Evolutionary conservation across 768 basidiomycete species (phyloP).

Genomic region (Mycena rebaudengoi): DNA sequence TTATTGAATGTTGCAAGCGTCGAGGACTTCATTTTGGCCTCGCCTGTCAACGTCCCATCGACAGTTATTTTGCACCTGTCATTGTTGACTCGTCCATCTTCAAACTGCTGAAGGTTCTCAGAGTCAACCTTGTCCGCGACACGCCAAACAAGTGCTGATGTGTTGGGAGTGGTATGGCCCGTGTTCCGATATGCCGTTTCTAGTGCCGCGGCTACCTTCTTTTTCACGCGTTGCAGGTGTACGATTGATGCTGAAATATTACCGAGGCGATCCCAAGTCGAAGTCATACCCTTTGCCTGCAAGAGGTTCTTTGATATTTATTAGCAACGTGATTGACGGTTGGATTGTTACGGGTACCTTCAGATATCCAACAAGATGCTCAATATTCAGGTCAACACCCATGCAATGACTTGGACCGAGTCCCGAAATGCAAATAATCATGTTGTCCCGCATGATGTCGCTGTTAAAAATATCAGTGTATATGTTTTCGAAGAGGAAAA

Average conservation of each 20-base stretch:
- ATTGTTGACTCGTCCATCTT: too few species aligned
- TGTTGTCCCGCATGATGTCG: neutral
- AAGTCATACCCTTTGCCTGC: conserved; percentile 38
- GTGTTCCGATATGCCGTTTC: neutral
- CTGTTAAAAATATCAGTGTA: neutral
- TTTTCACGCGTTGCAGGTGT: conserved; percentile 38
- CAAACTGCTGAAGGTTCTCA: neutral
- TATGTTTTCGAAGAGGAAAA: too few species aligned
- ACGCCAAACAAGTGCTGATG: neutral
- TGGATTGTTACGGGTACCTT: conserved; percentile 42
- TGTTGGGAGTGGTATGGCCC: conserved; percentile 5
- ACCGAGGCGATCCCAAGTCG: conserved; percentile 40
- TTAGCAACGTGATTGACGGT: neutral
- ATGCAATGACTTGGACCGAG: conserved; percentile 41
- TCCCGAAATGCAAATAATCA: conserved; percentile 35
- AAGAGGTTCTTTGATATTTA: conserved; percentile 19
- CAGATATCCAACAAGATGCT: conserved; percentile 43
- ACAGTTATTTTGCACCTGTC: too few species aligned
- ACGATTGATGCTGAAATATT: conserved; percentile 40
- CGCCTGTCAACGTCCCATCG: too few species aligned
- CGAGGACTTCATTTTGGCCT: too few species aligned
- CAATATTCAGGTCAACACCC: conserved; percentile 46
- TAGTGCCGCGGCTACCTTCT: conserved; percentile 27
- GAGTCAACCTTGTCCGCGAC: neutral
- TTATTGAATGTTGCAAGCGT: too few species aligned